Base-by-base conservation (phyloP, 345 rosid species). In the Eucalyptus dawsonii region DNA sequence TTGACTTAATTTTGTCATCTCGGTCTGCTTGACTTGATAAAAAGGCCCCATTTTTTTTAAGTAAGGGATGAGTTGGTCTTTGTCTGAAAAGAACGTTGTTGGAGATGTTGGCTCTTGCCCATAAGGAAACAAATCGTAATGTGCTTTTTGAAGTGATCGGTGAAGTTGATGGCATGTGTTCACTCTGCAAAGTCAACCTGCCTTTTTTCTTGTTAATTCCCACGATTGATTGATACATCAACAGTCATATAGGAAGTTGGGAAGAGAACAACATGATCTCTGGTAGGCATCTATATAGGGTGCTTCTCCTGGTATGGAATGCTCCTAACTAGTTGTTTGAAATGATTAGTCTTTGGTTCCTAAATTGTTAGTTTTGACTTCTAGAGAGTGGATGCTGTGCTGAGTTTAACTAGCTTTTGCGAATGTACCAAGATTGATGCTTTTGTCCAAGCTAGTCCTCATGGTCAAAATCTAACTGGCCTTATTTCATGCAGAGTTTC, bases 401-500 rank as follows among this genome's bases (percentile, higher is more conserved):
- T 37, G 47, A 21, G 83, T 76, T 76, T 76, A 19, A 76, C 14
- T 76, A 76, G 83, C 83, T 76, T 76, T 76, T 76, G 83, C 8
- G 9, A 34, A 76, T 76, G 27, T 76, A 72, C 44, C 14, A 3
- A 76, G 83, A 76, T 37, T 72, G 83, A 76, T 40, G 83, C 42
- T 76, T 76, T 76, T 40, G 15, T 76, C 47, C 29, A 40, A 11
- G 47, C 83, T 76, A 76, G 4, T 76, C 47, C 47, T 76, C 47
- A 76, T 21, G 83, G 83, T 58, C 25, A 56, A 65, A 24, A 40
- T 69, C 69, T 62, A 44, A 88, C n/a, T 47, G 47, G 80, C 88
- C 15, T 87, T 88, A 49, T 89, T 92, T 21, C 91, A 4, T 91
- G 90, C 88, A 94, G 96, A 88, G n/a, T 89, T 87, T 89, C 92